Percentiles rank a stretch among this genome's conserved stretches.
Evolutionary conservation across 148 eudicot genomes (phyloP).

Genomic region (Dianthus caryophyllus): DNA sequence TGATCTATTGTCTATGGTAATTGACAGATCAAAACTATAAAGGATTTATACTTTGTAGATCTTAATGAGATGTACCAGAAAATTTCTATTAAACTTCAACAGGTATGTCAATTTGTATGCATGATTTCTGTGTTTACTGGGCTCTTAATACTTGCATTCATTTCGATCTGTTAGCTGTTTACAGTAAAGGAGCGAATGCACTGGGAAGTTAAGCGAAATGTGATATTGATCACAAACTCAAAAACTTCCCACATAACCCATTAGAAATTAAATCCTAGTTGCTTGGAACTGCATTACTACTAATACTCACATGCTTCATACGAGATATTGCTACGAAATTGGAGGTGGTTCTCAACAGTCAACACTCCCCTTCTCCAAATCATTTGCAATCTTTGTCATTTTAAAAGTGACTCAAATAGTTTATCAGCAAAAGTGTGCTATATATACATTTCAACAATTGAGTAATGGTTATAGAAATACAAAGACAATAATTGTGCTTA

Average conservation of each 20-base stretch:
- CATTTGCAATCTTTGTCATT: neutral
- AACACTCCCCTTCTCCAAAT: neutral
- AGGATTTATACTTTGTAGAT: slow-evolving; percentile 59
- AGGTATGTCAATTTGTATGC: slow-evolving; percentile 39
- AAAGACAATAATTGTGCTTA: neutral
- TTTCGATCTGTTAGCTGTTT: neutral
- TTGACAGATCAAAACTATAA: slow-evolving; percentile 72
- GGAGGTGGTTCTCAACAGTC: too few species aligned
- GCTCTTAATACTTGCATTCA: neutral
- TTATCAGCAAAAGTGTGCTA: neutral
- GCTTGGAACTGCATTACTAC: neutral
- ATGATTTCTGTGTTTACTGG: neutral
- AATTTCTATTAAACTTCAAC: slow-evolving; percentile 63
- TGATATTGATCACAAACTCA: too few species aligned
- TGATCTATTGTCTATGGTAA: slow-evolving; percentile 19
- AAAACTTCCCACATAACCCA: neutral
- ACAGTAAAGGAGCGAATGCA: neutral
- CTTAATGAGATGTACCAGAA: slow-evolving; percentile 70
- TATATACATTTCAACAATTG: neutral
- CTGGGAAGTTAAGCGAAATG: neutral
- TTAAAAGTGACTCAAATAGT: neutral
- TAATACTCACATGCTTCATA: neutral
- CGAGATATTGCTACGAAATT: neutral
- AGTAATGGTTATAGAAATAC: neutral
- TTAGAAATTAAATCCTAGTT: neutral